Base-by-base conservation (phyloP, 805 yeast species). In the Suhomyces emberorum region DNA sequence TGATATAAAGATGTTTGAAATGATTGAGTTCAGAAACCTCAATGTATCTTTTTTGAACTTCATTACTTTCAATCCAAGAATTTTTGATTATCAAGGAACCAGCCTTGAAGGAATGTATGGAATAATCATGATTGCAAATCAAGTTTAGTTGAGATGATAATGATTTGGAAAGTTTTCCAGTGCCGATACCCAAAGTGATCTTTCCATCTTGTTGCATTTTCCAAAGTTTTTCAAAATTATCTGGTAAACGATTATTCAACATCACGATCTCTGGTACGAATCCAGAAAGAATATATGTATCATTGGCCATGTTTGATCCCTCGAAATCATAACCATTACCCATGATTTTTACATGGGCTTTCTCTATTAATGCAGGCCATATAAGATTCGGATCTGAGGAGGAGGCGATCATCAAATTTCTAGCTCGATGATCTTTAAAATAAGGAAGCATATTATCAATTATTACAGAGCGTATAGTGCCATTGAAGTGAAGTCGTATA, bases 231-330 rank as follows among this genome's bases (percentile, higher is more conserved):
- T 34, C 37, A 14, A 61, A 44, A 11, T 46, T 39, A 9, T 37
- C 44, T 39, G 39, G 77, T 10, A 40, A 40, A 28, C 17, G 55
- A 63, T 57, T 46, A 15, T 60, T 52, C 4, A 72, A 54, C 7
- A 62, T 49, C 7, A 65, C 52, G 1, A 62, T 53, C 40, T 85
- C 88, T 0, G 96, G 95, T 5, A 82, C 54, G 81, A 84, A 88
- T 1, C 89, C 88, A 2, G 79, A 67, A 2, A 88, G 46, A 28
- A 77, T 57, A 47, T 63, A 85, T 0, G 84, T 72, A 49, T 85
- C 96, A 10, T 71, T 63, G 2, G 83, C 83, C 50, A 85, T 76
- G 52, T 88, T 86, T 0, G 95, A 86, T 0, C 96, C 96, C 1
- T 54, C 49, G 31, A 79, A 74, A n/a, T 64, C 63, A 47, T 82